Conservation (phyloP, 139 green algal genomes). For the Chlorella ohadii region DNA sequence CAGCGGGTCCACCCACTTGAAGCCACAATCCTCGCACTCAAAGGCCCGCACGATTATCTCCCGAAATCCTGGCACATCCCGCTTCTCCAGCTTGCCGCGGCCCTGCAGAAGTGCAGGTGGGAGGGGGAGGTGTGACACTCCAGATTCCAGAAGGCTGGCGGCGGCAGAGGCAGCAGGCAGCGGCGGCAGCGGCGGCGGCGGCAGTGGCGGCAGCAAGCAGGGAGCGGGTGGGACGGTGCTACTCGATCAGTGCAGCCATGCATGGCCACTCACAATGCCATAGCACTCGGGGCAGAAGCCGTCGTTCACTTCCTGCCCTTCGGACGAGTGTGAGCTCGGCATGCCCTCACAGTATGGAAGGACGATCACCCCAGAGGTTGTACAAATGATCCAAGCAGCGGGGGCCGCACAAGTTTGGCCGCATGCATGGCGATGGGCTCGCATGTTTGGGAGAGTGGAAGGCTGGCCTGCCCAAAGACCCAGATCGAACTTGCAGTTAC, state of each 20-base stretch:
- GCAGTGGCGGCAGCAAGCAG: not conserved
- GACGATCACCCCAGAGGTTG: too few relatives aligned
- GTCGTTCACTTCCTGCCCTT: not conserved
- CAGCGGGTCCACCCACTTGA: conserved; percentile 19
- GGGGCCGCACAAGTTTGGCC: not conserved
- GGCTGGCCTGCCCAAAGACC: not conserved
- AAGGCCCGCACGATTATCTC: conserved; percentile 21
- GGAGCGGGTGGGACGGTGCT: not conserved
- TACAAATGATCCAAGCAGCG: too few relatives aligned
- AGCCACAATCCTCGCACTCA: conserved; percentile 25
- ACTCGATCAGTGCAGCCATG: too few relatives aligned
- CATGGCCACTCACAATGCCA: not conserved
- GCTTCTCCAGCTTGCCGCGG: conserved; percentile 10
- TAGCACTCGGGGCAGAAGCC: conserved; percentile 18
- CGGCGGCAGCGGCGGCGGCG: too few relatives aligned
- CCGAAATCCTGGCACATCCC: conserved; percentile 9
- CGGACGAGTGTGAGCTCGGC: not conserved
- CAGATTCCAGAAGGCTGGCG: too few relatives aligned
- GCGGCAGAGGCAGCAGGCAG: not conserved
- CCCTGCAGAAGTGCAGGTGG: not conserved
- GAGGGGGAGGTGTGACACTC: too few relatives aligned
- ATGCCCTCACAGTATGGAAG: not conserved
- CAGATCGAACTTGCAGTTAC: not conserved
- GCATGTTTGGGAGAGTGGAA: too few relatives aligned
- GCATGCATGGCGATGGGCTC: not conserved